Evolutionary conservation across 2,329 filamentous ascomycete genomes (phyloP), one percentile per base, ranked within the genome.

Genomic region (Alternaria arborescens): DNA sequence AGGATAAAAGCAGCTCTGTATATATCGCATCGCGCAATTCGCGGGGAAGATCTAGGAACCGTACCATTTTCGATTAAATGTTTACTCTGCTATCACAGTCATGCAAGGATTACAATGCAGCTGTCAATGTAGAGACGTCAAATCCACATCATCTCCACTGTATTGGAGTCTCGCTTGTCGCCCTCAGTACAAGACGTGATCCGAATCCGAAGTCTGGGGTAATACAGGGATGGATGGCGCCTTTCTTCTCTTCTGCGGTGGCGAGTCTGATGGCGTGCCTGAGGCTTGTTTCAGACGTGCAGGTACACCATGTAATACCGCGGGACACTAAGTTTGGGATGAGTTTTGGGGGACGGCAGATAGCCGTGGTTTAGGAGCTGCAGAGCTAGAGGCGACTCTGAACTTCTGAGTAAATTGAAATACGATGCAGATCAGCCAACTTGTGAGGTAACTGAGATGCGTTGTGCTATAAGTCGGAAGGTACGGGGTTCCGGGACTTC

Each of bases 11-110:
- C 28, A 77, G 44, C 24, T 68, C 67, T 36, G 57, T 63, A 61
- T 77, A 77, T 38, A 78, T 72, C 62, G 74, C 67, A 41, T 78
- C 76, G 16, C 76, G 70, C 44, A 78, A 48, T 61, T 78, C 76
- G 16, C 74, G 66, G 10, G 75, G 76, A 8, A 77, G 63, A 26
- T 61, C 57, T 16, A 76, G 53, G 53, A 78, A 71, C 5, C 64
- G 60, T n/a, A 67, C 40, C 72, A 74, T 75, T 20, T n/a, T 38
- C 40, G 43, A 53, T 18, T 20, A 16, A 18, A 43, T 10, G 30
- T 20, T 48, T 5, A 42, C 20, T 11, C 20, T 40, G 26, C 38
- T 36, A 50, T 30, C 32, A n/a, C 32, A 38, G 32, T 26, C 14
- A 24, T 24, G 20, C 30, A 36, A 38, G 34, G 20, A 38, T 26